Percentiles rank a stretch among this genome's conserved stretches.
Conservation (phyloP, 2,329 filamentous ascomycete genomes). For the Alternaria viburni region DNA sequence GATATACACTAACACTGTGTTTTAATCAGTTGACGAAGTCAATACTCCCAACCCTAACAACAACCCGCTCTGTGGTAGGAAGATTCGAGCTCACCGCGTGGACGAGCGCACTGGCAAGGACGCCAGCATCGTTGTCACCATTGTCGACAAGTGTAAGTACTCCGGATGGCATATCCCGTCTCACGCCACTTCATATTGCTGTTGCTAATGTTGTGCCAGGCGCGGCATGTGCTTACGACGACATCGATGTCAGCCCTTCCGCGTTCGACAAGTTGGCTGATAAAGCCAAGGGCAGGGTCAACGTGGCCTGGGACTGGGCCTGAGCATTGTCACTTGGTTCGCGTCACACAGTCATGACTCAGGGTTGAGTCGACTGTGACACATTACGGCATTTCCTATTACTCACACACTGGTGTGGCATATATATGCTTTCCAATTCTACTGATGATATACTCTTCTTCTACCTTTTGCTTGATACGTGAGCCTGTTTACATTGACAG, state of each 20-base stretch:
- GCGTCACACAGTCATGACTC: background rate
- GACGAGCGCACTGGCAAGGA: constrained; percentile 51
- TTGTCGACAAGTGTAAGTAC: constrained; percentile 70
- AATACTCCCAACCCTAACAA: constrained; percentile 61
- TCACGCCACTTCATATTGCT: background rate
- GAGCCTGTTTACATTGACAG: background rate
- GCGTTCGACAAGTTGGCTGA: constrained; percentile 58
- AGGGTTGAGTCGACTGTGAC: constrained; percentile 1
- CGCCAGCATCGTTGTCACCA: constrained; percentile 64
- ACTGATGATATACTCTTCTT: background rate
- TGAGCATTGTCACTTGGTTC: constrained; percentile 18
- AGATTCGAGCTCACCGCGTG: constrained; percentile 65
- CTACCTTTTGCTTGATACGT: background rate
- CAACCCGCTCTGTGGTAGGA: constrained; percentile 71
- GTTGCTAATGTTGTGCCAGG: constrained; percentile 40
- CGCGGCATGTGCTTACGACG: constrained; percentile 55
- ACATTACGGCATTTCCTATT: background rate
- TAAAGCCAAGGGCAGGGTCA: constrained; percentile 55
- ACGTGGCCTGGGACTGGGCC: constrained; percentile 60
- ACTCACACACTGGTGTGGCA: background rate
- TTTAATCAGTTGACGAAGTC: constrained; percentile 59
- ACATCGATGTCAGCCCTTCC: constrained; percentile 58
- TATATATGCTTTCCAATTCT: background rate
- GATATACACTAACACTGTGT: background rate
- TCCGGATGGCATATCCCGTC: background rate